Evolutionary conservation across 805 yeast species (phyloP), one percentile per base, ranked within the genome.

Genomic region (Ogataea methylovora): DNA sequence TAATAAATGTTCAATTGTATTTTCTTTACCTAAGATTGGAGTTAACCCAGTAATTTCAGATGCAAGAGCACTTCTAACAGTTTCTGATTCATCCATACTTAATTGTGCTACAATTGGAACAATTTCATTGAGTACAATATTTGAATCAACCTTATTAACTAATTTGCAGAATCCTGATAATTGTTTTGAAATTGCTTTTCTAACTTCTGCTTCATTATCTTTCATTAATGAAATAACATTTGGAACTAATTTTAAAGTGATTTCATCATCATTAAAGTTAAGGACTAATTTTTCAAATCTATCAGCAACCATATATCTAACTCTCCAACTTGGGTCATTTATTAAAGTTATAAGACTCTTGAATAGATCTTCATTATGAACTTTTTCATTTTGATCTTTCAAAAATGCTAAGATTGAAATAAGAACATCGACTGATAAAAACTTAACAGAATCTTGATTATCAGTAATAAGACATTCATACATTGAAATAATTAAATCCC

Each of bases 261-360:
- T 61, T 26, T 71, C 74, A 32, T 73, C 68, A 41, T 69, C 66
- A 45, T 68, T 66, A 51, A 88, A 79, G 44, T 76, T 77, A 13
- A 61, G 47, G 2, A 94, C 85, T 40, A 92, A 71, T 42, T 68
- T 65, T 46, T 79, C 84, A 52, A 87, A 88, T 49, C 87, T 73
- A 56, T 90, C 97, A n/a, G 97, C 95, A 23, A 95, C 94, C 79
- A 92, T 87, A 61, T 90, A 92, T 52, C 98, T 79, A 37, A 92
- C 97, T 60, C 98, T 79, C 99, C 99, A 92, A 52, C 94, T 82
- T 60, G 84, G 86, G 63, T 92, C 98, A 43, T 70, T 73, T 38
- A 85, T 79, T 45, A 92, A 69, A 43, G 76, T 75, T 43, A 81
- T 69, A 3, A 94, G 71, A 43, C 79, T 73, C 33, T 69, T 65